Evolutionary conservation across 1,139 yeast species (phyloP).

Genomic region (Blastobotrys raffinosifermentans): DNA sequence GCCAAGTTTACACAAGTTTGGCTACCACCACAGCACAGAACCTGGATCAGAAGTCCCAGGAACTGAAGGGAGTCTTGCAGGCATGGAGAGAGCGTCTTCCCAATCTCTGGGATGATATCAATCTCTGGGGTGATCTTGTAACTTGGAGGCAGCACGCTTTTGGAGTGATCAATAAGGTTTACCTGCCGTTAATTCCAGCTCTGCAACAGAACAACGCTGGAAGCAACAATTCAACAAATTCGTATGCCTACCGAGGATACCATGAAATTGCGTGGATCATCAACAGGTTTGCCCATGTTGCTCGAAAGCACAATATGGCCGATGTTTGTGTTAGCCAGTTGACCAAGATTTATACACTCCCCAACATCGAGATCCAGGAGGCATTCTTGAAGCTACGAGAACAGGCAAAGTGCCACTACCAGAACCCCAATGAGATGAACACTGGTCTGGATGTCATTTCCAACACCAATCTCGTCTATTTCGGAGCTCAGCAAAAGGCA

Average conservation of each 20-base stretch:
- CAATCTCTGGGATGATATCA: conserved; percentile 94
- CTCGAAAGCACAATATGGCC: conserved; percentile 93
- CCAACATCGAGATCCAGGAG: conserved; percentile 97
- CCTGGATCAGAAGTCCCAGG: conserved; percentile 87
- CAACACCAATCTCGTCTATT: conserved; percentile 90
- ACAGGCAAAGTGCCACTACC: conserved; percentile 96
- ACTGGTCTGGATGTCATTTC: conserved; percentile 96
- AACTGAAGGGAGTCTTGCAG: conserved; percentile 84
- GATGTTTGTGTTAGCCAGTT: conserved; percentile 93
- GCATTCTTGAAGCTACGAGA: conserved; percentile 93
- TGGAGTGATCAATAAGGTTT: conserved; percentile 91
- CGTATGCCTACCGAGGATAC: conserved; percentile 94
- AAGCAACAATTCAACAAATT: conserved; percentile 57
- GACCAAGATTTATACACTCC: conserved; percentile 89
- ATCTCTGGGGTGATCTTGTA: conserved; percentile 94
- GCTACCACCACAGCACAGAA: conserved; percentile 90
- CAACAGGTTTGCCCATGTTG: conserved; percentile 96
- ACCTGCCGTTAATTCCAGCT: conserved; percentile 86
- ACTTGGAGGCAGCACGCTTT: conserved; percentile 99
- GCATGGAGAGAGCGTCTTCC: conserved; percentile 99
- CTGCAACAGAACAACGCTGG: conserved; percentile 70
- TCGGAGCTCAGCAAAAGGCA: conserved; percentile 96
- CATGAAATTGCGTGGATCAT: conserved; percentile 99
- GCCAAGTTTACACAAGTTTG: conserved; percentile 85
- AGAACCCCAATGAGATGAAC: conserved; percentile 76